phyloP scores from a whole-genome alignment of 176 grass and related monocot species.

The Panicum miliaceum region DNA sequence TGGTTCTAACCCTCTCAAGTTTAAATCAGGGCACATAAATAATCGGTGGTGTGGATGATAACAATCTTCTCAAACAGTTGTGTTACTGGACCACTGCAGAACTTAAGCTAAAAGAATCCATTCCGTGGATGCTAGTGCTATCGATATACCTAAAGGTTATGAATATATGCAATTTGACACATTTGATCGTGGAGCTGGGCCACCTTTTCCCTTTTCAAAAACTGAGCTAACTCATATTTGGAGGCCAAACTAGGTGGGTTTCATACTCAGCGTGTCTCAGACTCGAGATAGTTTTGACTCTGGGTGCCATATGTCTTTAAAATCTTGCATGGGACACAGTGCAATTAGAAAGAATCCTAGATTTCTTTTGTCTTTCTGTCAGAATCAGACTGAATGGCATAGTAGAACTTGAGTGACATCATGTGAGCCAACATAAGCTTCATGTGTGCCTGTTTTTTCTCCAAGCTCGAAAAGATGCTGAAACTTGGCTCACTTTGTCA shows the following conservation, averaged over 20 bases:
- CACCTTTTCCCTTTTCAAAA: neutral
- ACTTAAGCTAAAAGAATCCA: neutral
- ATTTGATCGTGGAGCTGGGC: neutral
- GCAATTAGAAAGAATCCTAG: neutral
- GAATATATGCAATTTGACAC: neutral
- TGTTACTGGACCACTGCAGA: neutral
- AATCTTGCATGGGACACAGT: neutral
- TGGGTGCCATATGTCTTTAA: neutral
- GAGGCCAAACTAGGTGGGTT: neutral
- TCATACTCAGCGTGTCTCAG: neutral
- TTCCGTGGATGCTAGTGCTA: neutral
- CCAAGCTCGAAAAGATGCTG: neutral
- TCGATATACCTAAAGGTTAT: neutral
- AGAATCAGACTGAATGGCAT: neutral
- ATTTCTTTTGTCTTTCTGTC: neutral
- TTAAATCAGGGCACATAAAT: neutral
- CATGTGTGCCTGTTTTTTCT: neutral
- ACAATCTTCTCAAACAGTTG: constrained; percentile 9
- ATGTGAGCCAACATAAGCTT: neutral
- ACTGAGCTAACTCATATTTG: neutral
- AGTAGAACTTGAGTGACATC: neutral
- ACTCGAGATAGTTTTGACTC: neutral
- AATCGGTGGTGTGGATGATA: neutral
- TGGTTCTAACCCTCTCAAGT: neutral
- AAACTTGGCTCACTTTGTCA: neutral